Evolutionary conservation across 306 rosid species (phyloP).

Genomic region (Rosa lucieae): DNA sequence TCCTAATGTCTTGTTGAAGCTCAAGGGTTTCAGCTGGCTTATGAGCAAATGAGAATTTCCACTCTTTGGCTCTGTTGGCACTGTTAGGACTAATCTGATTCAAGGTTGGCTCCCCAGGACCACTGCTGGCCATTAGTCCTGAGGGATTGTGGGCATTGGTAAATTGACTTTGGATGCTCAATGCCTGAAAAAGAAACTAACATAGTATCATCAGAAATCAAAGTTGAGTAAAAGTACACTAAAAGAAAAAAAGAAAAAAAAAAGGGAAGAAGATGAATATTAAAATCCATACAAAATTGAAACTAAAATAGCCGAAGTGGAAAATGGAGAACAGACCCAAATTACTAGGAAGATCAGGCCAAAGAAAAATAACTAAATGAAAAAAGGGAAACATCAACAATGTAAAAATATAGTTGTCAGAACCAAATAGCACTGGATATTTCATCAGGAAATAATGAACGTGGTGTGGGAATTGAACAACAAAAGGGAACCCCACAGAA

Average conservation of each 20-base stretch:
- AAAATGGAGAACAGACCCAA: neutral
- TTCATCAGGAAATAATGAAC: neutral
- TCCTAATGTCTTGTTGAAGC: conserved; percentile 50
- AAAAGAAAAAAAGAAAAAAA: too few relatives aligned
- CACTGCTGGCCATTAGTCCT: conserved; percentile 28
- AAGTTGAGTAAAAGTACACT: neutral
- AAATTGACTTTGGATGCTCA: conserved; percentile 25
- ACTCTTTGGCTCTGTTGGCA: conserved; percentile 24
- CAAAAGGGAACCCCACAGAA: neutral
- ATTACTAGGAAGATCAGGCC: neutral
- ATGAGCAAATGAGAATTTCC: conserved; percentile 59
- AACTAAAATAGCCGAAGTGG: neutral
- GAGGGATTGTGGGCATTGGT: conserved; percentile 21
- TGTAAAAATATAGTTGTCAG: neutral
- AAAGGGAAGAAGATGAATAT: neutral
- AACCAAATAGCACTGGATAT: neutral
- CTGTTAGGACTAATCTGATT: conserved; percentile 32
- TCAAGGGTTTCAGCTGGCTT: conserved; percentile 47
- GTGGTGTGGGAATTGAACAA: neutral
- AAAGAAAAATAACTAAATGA: neutral
- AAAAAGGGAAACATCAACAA: neutral
- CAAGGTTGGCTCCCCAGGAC: conserved; percentile 17
- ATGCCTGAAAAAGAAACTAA: conserved; percentile 39
- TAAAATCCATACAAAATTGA: neutral
- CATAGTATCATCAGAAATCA: neutral